Evolutionary conservation across 2,329 filamentous ascomycete species (phyloP), one percentile per base, ranked within the genome.

Genomic region (Thermothelomyces thermophilus): DNA sequence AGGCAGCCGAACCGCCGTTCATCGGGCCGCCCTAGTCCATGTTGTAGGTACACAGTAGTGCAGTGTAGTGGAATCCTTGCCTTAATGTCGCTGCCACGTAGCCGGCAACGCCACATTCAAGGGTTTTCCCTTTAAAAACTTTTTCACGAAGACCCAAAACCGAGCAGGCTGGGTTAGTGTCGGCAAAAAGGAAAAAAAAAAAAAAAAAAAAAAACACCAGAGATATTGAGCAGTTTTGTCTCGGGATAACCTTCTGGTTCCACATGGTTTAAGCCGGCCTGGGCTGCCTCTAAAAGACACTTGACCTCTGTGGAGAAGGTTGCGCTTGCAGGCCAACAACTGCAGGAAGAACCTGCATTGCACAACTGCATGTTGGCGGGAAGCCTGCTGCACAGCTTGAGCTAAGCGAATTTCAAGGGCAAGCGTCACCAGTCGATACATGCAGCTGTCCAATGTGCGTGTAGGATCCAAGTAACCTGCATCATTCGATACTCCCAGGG

Each of bases 1-100:
- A 49, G 46, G 51, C 46, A 53, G 51, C 51, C 51, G 51, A 53
- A 11, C 10, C 28, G 41, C 30, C 22, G 19, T 36, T 28, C 30
- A 22, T 35, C 33, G 51, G 41, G 19, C 45, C 39, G 43, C 40
- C 33, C 31, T 19, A 44, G 40, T n/a, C n/a, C n/a, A n/a, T n/a
- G n/a, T n/a, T n/a, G n/a, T n/a, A n/a, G n/a, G n/a, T n/a, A n/a
- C n/a, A n/a, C n/a, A n/a, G n/a, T n/a, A n/a, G n/a, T n/a, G n/a
- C n/a, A n/a, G n/a, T n/a, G n/a, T n/a, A n/a, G n/a, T n/a, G n/a
- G n/a, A n/a, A n/a, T n/a, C 24, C 9, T 9, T 26, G 24, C 24
- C 24, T 26, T 5, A 26, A 35, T 16, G 14, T 14, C 33, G 46
- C 46, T 46, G 46, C 46, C 51, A 53, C 46, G 46, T 52, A 42